Evolutionary conservation across 352 stramenopile genomes (phyloP).

Genomic region (Phytophthora ramorum): DNA sequence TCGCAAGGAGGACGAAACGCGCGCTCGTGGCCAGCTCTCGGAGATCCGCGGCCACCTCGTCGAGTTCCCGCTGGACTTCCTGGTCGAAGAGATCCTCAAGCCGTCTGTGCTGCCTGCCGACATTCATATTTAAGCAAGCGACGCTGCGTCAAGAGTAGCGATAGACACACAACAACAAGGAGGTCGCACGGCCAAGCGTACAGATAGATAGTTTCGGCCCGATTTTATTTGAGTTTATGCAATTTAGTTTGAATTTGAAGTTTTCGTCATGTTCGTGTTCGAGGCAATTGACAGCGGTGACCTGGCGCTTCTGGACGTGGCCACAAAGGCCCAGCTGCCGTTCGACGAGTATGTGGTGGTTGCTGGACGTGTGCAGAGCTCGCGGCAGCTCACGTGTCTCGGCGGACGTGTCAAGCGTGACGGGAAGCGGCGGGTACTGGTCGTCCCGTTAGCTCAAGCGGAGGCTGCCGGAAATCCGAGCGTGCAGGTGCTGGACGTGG

Average conservation of each 20-base stretch:
- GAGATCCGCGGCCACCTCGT: conserved; percentile 88
- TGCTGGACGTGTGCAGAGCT: conserved; percentile 39
- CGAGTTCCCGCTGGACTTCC: conserved; percentile 86
- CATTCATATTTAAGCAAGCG: conserved; percentile 83
- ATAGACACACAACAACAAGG: conserved; percentile 9
- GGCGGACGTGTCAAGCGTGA: conserved; percentile 61
- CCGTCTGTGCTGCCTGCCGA: conserved; percentile 82
- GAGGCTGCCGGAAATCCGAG: conserved; percentile 9
- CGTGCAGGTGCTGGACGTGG: conserved; percentile 64
- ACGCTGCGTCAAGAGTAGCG: conserved; percentile 17
- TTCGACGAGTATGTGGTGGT: conserved; percentile 70
- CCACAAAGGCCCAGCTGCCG: conserved; percentile 54
- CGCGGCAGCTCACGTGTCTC: conserved; percentile 66
- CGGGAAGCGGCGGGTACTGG: conserved; percentile 47
- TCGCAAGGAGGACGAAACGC: conserved; percentile 79
- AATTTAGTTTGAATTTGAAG: no score
- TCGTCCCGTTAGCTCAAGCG: conserved; percentile 47
- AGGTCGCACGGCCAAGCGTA: conserved; percentile 5
- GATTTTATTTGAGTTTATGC: conserved; percentile 20
- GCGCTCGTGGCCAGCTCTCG: conserved; percentile 72
- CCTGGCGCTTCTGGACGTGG: conserved; percentile 45
- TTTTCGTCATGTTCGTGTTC: conserved; percentile 64
- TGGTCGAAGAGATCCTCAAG: conserved; percentile 86
- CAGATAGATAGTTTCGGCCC: conserved; percentile 16
- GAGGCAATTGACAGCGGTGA: conserved; percentile 24